Base-by-base conservation (phyloP, 2,329 filamentous ascomycete species). In the Colletotrichum chrysophilum region DNA sequence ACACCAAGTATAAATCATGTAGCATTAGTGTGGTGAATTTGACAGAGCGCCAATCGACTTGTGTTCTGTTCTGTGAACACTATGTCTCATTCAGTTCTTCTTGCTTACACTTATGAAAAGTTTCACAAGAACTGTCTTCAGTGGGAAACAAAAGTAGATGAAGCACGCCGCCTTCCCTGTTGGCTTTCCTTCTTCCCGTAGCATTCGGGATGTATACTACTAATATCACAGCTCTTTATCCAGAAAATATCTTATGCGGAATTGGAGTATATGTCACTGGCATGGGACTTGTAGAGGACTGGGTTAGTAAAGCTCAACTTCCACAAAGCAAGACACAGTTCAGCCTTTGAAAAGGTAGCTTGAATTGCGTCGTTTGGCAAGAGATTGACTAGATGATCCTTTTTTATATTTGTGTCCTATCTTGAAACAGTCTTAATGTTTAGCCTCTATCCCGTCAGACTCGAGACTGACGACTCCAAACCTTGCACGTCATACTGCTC, bases 301-400 rank as follows among this genome's bases (percentile, higher is more conserved):
- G 14, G 1, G 36, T 43, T 4, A 10, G 36, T 18, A 16, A 43
- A 43, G 36, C 36, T n/a, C 4, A 18, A 43, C 36, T 43, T 43
- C 18, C 36, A 43, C 36, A 18, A 43, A 43, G 36, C 16, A 43
- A 43, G 38, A 10, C 38, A 43, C 6, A 43, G 8, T 43, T 43
- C 38, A n/a, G 18, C 16, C 38, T n/a, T 43, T 43, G 16, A 43
- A 43, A n/a, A n/a, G 8, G 16, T 43, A 43, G 38, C 38, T 43
- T 43, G 38, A 43, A n/a, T 43, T 43, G 2, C 1, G 36, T 9
- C 0, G 1, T 18, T 0, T 16, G 1, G 8, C 16, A 5, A 5
- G 3, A 43, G 36, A 9, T 38, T 38, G 4, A 38, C 7, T 4
- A 9, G 36, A 3, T 18, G 7, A 18, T 38, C 36, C 36, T 8